Evolutionary conservation across 1,284 basidiomycete species (phyloP).

Genomic region (Anthracocystis setariae): DNA sequence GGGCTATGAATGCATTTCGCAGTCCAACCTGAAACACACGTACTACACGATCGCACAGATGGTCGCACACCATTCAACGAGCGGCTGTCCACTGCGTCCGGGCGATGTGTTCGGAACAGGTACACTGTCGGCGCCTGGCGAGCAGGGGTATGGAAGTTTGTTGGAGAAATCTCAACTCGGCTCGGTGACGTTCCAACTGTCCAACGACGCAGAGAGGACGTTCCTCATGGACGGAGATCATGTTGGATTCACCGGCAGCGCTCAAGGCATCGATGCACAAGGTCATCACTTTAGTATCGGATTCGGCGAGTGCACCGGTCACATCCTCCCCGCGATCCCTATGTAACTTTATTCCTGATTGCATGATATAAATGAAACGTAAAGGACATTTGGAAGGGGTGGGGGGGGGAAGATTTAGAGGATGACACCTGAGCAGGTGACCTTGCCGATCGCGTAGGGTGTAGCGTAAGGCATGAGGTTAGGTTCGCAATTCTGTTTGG

Average conservation of each 20-base stretch:
- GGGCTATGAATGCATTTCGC: constrained; percentile 1
- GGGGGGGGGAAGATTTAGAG: neutral
- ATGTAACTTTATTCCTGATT: constrained; percentile 1
- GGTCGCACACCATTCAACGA: constrained; percentile 45
- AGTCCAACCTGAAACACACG: constrained; percentile 23
- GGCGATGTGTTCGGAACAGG: constrained; percentile 43
- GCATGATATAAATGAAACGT: neutral
- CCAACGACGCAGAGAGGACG: constrained; percentile 4
- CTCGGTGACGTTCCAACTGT: constrained; percentile 4
- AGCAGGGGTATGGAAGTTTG: constrained; percentile 18
- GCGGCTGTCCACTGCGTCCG: constrained; percentile 31
- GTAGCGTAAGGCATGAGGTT: constrained; percentile 41
- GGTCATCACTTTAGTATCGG: constrained; percentile 8
- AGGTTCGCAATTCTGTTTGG: constrained; percentile 41
- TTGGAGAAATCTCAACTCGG: constrained; percentile 27
- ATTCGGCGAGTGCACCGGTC: constrained; percentile 28
- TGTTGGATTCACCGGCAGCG: constrained; percentile 12
- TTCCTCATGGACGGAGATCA: constrained; percentile 32
- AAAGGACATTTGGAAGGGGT: no score
- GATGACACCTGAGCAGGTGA: constrained; percentile 30
- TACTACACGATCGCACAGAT: constrained; percentile 47
- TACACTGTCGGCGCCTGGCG: constrained; percentile 31
- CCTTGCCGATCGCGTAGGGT: constrained; percentile 24
- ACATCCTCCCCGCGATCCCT: constrained; percentile 18
- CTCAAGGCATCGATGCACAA: neutral